Conservation (phyloP, 225 moss, liverwort and hornwort genomes). For the Pleurozium schreberi region DNA sequence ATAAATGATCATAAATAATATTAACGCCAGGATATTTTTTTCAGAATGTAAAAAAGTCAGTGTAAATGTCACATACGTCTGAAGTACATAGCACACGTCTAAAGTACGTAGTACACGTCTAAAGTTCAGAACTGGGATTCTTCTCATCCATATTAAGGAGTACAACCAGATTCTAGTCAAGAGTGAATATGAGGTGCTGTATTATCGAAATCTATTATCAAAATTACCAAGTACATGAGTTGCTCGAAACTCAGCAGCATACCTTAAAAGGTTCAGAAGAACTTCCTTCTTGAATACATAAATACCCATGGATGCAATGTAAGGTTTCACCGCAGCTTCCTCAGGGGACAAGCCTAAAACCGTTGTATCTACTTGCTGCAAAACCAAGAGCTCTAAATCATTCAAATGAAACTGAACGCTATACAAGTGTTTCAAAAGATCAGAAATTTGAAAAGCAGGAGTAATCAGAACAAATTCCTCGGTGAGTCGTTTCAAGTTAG, state of each 20-base stretch:
- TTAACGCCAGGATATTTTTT: neutral
- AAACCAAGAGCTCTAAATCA: neutral
- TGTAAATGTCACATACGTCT: neutral
- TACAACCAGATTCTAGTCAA: neutral
- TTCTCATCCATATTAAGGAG: neutral
- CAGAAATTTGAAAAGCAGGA: neutral
- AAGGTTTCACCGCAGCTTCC: slow-evolving; percentile 60
- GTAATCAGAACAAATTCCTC: neutral
- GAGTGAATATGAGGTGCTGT: neutral
- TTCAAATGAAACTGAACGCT: neutral
- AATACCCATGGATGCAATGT: slow-evolving; percentile 97
- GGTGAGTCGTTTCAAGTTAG: neutral
- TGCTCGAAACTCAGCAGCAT: neutral
- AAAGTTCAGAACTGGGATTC: neutral
- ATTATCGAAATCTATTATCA: neutral
- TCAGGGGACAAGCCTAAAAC: slow-evolving; percentile 67
- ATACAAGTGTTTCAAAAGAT: neutral
- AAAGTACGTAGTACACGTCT: neutral
- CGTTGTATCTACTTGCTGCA: slow-evolving; percentile 86
- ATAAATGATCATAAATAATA: neutral
- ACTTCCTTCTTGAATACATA: slow-evolving; percentile 96
- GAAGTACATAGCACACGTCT: neutral
- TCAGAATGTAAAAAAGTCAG: neutral
- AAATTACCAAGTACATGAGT: neutral
- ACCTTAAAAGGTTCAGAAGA: slow-evolving; percentile 79